A percentile compares a stretch with the other conserved stretches of the same genome.
phyloP scores from a whole-genome alignment of 78 protist species.

The Acrasis kona region DNA sequence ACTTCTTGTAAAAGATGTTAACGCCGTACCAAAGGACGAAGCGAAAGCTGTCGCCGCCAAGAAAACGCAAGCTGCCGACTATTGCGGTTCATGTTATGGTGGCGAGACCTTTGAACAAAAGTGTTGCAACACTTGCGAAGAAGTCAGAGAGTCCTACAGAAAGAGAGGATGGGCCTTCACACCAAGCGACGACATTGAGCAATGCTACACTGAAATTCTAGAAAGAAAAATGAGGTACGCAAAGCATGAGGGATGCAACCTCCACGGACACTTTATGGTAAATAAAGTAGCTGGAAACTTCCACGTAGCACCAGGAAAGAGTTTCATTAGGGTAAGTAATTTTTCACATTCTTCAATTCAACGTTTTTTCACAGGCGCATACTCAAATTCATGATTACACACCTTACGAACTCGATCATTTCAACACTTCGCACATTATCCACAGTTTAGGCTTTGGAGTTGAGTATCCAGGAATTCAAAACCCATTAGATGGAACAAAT shows the following conservation, averaged over 20 bases:
- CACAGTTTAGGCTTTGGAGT: slow-evolving; percentile 65
- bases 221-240: neutral
- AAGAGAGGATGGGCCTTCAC: slow-evolving; percentile 65
- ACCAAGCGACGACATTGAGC: slow-evolving; percentile 29
- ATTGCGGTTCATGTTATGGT: slow-evolving; percentile 85
- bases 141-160: slow-evolving; percentile 55
- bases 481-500: slow-evolving; percentile 58
- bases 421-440: slow-evolving; percentile 69
- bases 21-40: neutral
- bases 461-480: slow-evolving; percentile 72
- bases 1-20: neutral
- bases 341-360: no score
- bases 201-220: slow-evolving; percentile 35
- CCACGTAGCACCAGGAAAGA: slow-evolving; percentile 78
- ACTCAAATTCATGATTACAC: slow-evolving; percentile 23
- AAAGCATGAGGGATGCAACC: slow-evolving; percentile 69
- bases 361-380: no score
- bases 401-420: neutral
- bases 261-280: slow-evolving; percentile 57
- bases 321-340: slow-evolving; percentile 24
- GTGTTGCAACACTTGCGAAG: slow-evolving; percentile 87
- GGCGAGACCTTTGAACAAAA: slow-evolving; percentile 39
- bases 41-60: neutral
- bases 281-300: slow-evolving; percentile 84
- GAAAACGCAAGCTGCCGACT: neutral